Conservation (phyloP, 2,329 filamentous ascomycete species). For the Leptosphaerulina australis region DNA sequence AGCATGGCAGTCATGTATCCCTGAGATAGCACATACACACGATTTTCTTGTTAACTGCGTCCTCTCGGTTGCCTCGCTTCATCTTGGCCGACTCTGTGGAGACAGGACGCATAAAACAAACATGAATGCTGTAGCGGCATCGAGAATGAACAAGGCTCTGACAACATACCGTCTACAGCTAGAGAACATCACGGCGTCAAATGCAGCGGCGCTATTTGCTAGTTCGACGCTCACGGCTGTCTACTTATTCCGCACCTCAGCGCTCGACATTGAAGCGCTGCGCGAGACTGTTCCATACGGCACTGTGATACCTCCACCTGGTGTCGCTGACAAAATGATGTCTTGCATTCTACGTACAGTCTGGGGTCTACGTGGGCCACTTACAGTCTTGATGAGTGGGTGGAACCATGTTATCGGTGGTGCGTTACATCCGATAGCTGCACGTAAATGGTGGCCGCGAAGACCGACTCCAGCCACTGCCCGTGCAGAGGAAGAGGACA, state of each 20-base stretch:
- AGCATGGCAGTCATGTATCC: slow-evolving; percentile 42
- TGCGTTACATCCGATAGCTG: slow-evolving; percentile 34
- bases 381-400: slow-evolving; percentile 39
- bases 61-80: slow-evolving; percentile 54
- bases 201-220: slow-evolving; percentile 52
- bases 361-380: slow-evolving; percentile 40
- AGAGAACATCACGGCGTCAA: slow-evolving; percentile 48
- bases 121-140: slow-evolving; percentile 40
- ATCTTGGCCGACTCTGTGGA: slow-evolving; percentile 51
- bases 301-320: slow-evolving; percentile 24
- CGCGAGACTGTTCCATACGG: slow-evolving; percentile 31
- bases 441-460: slow-evolving; percentile 44
- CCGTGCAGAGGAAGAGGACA: slow-evolving; percentile 38
- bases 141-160: slow-evolving; percentile 44
- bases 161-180: slow-evolving; percentile 36
- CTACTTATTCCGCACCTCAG: slow-evolving; percentile 43
- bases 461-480: slow-evolving; percentile 28
- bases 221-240: slow-evolving; percentile 42
- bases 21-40: slow-evolving; percentile 50
- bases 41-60: slow-evolving; percentile 55
- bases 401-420: slow-evolving; percentile 41
- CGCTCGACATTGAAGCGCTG: slow-evolving; percentile 39
- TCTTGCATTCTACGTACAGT: slow-evolving; percentile 33
- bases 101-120: slow-evolving; percentile 23
- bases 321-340: slow-evolving; percentile 38